These are phyloP conservation scores for Penicillium olsonii DNA, from an alignment of 2,329 filamentous ascomycete species.

Conservation along the genomic window DNA sequence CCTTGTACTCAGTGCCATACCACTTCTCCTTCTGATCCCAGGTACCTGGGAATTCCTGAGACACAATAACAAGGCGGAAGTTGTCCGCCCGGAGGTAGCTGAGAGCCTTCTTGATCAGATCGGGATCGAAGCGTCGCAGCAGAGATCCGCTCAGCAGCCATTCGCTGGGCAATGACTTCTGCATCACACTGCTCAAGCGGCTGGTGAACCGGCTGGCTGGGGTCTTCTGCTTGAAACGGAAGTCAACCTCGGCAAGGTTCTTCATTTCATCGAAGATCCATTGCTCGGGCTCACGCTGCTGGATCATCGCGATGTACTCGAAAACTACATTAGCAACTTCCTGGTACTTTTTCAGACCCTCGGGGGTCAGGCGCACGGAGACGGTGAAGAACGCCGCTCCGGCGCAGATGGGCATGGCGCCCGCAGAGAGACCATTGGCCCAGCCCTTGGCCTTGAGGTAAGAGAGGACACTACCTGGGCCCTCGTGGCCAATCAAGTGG, in stretches of 20 bases:
- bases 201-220: slow-evolving; percentile 88
- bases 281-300: slow-evolving; percentile 75
- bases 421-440: slow-evolving; percentile 80
- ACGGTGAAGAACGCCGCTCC: slow-evolving; percentile 80
- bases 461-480: slow-evolving; percentile 86
- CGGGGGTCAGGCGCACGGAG: slow-evolving; percentile 77
- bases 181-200: slow-evolving; percentile 82
- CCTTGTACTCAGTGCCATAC: slow-evolving; percentile 94
- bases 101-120: slow-evolving; percentile 73
- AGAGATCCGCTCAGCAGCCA: slow-evolving; percentile 82
- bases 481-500: slow-evolving; percentile 89
- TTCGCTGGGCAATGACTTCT: slow-evolving; percentile 82
- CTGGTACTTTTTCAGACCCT: slow-evolving; percentile 78
- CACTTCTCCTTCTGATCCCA: slow-evolving; percentile 92
- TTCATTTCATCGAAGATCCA: slow-evolving; percentile 96
- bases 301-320: slow-evolving; percentile 86
- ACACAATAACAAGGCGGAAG: slow-evolving; percentile 80
- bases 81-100: slow-evolving; percentile 81
- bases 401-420: slow-evolving; percentile 73
- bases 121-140: slow-evolving; percentile 76
- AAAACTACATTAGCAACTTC: slow-evolving; percentile 84
- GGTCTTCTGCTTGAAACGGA: slow-evolving; percentile 91
- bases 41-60: slow-evolving; percentile 76
- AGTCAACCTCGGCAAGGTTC: slow-evolving; percentile 86
- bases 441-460: slow-evolving; percentile 89